Base-by-base conservation (phyloP, 2,329 filamentous ascomycete genomes). In the Fusarium sterilihyphosum region DNA sequence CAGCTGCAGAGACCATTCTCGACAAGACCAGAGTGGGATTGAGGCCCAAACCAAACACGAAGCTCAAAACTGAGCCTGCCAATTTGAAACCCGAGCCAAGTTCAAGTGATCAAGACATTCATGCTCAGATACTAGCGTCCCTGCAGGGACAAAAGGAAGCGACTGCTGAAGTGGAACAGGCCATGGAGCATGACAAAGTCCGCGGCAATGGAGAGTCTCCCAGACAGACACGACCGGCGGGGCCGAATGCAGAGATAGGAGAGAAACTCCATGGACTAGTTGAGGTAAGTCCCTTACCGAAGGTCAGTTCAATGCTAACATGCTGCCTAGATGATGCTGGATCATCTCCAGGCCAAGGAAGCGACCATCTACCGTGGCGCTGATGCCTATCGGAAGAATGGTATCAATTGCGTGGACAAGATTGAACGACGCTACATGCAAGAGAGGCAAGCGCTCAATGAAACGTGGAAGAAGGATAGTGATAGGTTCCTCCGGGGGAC, bases 321-420 rank as follows among this genome's bases (percentile, higher is more conserved):
- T 53, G 41, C 43, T 74, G 47, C 47, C 57, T 53, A 78, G 80
- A 73, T 59, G 61, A 68, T 81, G 60, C 58, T 78, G 54, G 52
- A 46, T 38, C 76, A 77, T 59, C 69, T 81, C 5, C 63, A 64
- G 24, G 44, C 64, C 26, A 81, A 74, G 29, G 78, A 80, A 67
- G 67, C 57, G 8, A 54, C 58, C 4, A 62, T 78, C 24, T 70
- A 65, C 29, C 71, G 63, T 11, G 47, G 77, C 6, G 73, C 73
- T n/a, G 69, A 74, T 24, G 58, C 61, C 2, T 81, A 81, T 59
- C 70, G 62, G 6, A 69, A 71, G 22, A 76, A 70, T n/a, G 72
- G 64, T 8, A 44, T 73, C 3, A 53, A 56, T 8, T 79, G 75
- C 7, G 70, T 81, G 33, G 64, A 63, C 16, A 76, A 66, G 24